Evolutionary conservation across 2,329 filamentous ascomycete species (phyloP).

Genomic region (Trichophyton schoenleinii): DNA sequence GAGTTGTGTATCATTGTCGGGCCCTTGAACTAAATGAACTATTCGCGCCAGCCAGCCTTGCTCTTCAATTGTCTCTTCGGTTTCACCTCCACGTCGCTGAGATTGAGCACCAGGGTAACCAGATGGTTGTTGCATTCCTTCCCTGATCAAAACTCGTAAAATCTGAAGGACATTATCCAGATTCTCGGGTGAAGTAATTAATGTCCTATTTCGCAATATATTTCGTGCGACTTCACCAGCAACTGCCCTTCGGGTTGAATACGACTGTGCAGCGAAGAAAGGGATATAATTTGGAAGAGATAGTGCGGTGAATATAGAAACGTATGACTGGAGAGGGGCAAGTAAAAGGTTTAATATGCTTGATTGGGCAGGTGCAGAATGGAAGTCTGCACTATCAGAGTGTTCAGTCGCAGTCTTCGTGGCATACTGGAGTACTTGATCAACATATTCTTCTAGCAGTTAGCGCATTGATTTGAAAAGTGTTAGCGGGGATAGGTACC

Average conservation of each 20-base stretch:
- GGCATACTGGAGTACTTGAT: slow-evolving; percentile 84
- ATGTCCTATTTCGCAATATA: slow-evolving; percentile 69
- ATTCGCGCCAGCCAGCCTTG: slow-evolving; percentile 93
- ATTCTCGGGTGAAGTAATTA: slow-evolving; percentile 63
- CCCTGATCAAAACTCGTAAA: slow-evolving; percentile 81
- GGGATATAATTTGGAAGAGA: slow-evolving; percentile 86
- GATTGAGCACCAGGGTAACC: slow-evolving; percentile 68
- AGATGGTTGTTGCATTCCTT: slow-evolving; percentile 71
- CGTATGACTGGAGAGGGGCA: slow-evolving; percentile 77
- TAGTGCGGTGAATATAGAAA: slow-evolving; percentile 90
- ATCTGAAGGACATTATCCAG: slow-evolving; percentile 82
- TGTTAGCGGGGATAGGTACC: slow-evolving; percentile 15
- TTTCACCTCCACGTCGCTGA: slow-evolving; percentile 67
- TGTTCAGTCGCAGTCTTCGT: slow-evolving; percentile 76
- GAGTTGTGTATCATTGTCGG: slow-evolving; percentile 88
- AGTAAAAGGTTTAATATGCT: slow-evolving; percentile 83
- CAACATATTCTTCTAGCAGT: slow-evolving; percentile 59
- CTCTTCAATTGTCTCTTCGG: slow-evolving; percentile 94
- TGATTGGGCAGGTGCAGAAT: slow-evolving; percentile 74
- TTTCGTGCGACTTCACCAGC: slow-evolving; percentile 76
- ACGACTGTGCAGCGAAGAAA: slow-evolving; percentile 80
- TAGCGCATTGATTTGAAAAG: background rate
- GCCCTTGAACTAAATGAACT: slow-evolving; percentile 70
- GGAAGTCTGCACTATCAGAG: slow-evolving; percentile 87
- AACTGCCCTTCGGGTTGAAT: slow-evolving; percentile 78